Percentiles rank a stretch among this genome's conserved stretches.
Conservation (phyloP, 192 early-diverging fungal genomes). For the Lunasporangiospora selenospora region DNA sequence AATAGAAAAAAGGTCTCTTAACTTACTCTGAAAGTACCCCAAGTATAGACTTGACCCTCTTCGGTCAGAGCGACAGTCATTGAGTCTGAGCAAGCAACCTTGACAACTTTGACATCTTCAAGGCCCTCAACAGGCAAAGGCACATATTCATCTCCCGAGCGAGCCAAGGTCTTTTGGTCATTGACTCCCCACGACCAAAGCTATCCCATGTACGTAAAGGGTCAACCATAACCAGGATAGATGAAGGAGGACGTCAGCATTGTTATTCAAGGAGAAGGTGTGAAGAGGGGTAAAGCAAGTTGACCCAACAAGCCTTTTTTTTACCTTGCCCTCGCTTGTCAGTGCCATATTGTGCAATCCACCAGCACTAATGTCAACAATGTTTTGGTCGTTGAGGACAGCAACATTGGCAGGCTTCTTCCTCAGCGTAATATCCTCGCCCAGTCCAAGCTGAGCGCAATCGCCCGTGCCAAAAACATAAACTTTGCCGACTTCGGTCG, state of each 20-base stretch:
- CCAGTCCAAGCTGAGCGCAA: slow-evolving; percentile 90
- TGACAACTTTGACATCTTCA: slow-evolving; percentile 73
- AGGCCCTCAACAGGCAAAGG: slow-evolving; percentile 74
- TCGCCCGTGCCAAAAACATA: slow-evolving; percentile 91
- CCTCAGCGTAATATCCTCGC: slow-evolving; percentile 82
- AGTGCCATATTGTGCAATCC: slow-evolving; percentile 90
- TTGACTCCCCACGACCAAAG: slow-evolving; percentile 97
- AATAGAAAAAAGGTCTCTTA: background rate
- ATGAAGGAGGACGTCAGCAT: too few relatives aligned
- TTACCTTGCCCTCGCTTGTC: slow-evolving; percentile 73
- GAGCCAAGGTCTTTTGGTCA: slow-evolving; percentile 88
- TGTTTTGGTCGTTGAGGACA: slow-evolving; percentile 70
- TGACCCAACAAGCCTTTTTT: background rate
- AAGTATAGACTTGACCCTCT: slow-evolving; percentile 81
- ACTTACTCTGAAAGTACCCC: slow-evolving; percentile 82
- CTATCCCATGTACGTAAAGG: too few relatives aligned
- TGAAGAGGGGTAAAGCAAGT: too few relatives aligned
- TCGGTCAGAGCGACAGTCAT: slow-evolving; percentile 80
- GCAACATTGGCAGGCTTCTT: slow-evolving; percentile 75
- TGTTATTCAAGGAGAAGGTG: too few relatives aligned
- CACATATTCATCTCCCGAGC: slow-evolving; percentile 69
- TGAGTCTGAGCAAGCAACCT: slow-evolving; percentile 86
- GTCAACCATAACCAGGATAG: too few relatives aligned
- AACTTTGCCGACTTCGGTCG: slow-evolving; percentile 61
- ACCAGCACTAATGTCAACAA: slow-evolving; percentile 82